Evolutionary conservation across 768 basidiomycete species (phyloP).

Genomic region (Collybia sordida): DNA sequence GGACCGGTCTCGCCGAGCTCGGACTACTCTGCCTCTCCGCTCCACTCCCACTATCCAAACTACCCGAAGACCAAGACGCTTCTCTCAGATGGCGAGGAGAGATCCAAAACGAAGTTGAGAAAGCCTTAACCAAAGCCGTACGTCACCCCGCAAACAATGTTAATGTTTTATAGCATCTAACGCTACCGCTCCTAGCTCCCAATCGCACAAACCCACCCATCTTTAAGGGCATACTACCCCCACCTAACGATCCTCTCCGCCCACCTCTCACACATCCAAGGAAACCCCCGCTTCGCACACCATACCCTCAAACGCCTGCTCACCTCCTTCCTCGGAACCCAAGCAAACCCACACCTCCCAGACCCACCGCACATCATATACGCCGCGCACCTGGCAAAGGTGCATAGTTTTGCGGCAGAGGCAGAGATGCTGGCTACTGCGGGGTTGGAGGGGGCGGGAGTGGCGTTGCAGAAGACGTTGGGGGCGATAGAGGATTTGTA

Average conservation of each 20-base stretch:
- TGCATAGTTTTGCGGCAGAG: constrained; percentile 31
- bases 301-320: constrained; percentile 57
- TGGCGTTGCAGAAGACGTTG: constrained; percentile 18
- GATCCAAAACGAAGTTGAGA: constrained; percentile 63
- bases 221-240: constrained; percentile 58
- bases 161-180: background rate
- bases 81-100: constrained; percentile 40
- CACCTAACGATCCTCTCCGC: constrained; percentile 63
- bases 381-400: constrained; percentile 52
- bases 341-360: background rate
- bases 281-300: constrained; percentile 59
- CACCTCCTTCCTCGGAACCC: constrained; percentile 6
- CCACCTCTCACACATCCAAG: constrained; percentile 49
- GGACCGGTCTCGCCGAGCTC: constrained; percentile 68
- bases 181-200: constrained; percentile 34
- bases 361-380: constrained; percentile 56
- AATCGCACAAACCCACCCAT: constrained; percentile 66
- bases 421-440: constrained; percentile 1
- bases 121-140: constrained; percentile 69
- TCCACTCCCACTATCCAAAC: too few species aligned
- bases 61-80: constrained; percentile 11
- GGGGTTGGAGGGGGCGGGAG: constrained; percentile 7
- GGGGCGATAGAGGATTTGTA: constrained; percentile 35
- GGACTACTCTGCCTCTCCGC: constrained; percentile 55
- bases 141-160: constrained; percentile 23